These are phyloP conservation scores for Friedmanniomyces endolithicus DNA, from an alignment of 495 filamentous ascomycete genomes.

Conservation along the genomic window DNA sequence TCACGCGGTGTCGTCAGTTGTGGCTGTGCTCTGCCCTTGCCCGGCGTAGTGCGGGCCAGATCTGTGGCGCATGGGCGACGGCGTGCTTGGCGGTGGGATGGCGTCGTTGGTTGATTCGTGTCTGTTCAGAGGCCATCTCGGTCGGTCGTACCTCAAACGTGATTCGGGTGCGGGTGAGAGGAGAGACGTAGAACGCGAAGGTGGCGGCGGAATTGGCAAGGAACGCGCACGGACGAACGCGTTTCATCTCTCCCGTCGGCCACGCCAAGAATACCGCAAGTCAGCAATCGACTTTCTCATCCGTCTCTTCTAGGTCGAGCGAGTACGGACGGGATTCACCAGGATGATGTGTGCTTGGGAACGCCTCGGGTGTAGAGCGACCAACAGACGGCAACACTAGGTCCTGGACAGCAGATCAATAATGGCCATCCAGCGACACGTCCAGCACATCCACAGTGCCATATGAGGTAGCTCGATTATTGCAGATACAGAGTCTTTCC, in stretches of 20 bases:
- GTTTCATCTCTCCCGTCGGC: background rate
- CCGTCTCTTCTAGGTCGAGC: background rate
- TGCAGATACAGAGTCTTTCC: background rate
- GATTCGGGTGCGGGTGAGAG: no score
- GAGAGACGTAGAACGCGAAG: no score
- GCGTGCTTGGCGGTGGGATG: background rate
- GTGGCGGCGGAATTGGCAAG: no score
- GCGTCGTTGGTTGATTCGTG: background rate
- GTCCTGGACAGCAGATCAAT: background rate
- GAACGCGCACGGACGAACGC: no score
- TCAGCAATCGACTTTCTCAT: background rate
- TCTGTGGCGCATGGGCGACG: background rate
- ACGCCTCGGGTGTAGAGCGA: background rate
- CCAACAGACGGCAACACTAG: background rate
- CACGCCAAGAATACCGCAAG: background rate
- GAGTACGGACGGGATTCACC: background rate
- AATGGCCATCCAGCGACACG: background rate
- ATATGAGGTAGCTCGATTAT: no score
- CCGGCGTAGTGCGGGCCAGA: background rate
- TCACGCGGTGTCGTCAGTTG: background rate
- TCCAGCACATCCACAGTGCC: background rate
- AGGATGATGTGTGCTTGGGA: background rate
- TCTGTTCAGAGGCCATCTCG: no score
- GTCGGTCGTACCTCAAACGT: no score
- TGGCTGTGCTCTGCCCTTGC: background rate